Evolutionary conservation across 1,284 basidiomycete genomes (phyloP), one percentile per base, ranked within the genome.

Genomic region (Ceratobasidium sp.): DNA sequence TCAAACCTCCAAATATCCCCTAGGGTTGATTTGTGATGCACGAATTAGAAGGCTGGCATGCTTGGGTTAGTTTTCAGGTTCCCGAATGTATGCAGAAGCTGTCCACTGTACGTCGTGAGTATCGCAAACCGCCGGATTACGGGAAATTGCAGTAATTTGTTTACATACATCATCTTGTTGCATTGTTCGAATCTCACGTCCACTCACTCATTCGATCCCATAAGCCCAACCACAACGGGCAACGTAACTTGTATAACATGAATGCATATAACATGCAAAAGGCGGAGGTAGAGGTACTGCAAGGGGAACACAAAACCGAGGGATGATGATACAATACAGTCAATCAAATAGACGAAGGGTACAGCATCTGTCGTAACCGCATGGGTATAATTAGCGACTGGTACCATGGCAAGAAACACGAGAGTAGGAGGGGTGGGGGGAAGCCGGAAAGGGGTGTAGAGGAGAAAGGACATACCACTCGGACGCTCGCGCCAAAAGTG

Each of bases 401-500:
- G 2, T 33, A 33, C 33, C 33, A 33, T 33, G 33, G 4, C 33
- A 4, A 33, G 33, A 33, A 33, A 33, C 33, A 4, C 33, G 33
- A 33, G 33, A 4, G 33, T 33, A 4, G 33, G 33, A 33, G 33
- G 4, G 4, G 33, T 2, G 33, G 33, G 33, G 4, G 33, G 33
- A 33, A 33, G 33, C 83, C n/a, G 44, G 52, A 48, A 2, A 71
- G 50, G 57, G 38, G 69, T 15, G 33, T 33, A 33, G 4, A 33
- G 33, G 33, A 10, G 26, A 48, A 26, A 40, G 33, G 80, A 81
- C 82, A 81, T 87, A 99, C 96, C 87, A 99, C 90, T 86, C 97
- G 94, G 87, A 97, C 94, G 84, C 91, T 91, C 79, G 96, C 96
- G 87, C 97, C 97, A 86, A 99, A 99, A 80, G 95, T 92, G 84